Evolutionary conservation across 2,329 filamentous ascomycete species (phyloP), one percentile per base, ranked within the genome.

Genomic region (Colletotrichum caudatum): DNA sequence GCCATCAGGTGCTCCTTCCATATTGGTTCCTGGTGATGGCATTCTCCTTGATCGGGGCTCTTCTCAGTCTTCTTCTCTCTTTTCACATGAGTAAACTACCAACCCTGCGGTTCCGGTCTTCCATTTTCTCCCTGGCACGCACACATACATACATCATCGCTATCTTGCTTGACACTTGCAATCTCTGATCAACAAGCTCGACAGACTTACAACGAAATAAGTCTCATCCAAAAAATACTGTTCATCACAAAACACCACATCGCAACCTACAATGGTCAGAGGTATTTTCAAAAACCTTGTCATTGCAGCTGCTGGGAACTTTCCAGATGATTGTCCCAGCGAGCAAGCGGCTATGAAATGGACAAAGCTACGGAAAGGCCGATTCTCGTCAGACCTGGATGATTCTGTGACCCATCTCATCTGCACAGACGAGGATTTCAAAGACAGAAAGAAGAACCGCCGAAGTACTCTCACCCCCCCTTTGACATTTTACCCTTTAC

Each of bases 351-450:
- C 85, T 2, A 83, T 87, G 1, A 87, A 92, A 53, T 97, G 93
- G 93, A 85, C 93, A 12, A 82, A 83, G 5, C 77, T 83, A 5
- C 89, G 92, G 69, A 90, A 89, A 8, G 94, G 92, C 1, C 79
- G 69, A 1, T 92, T 90, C 77, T 81, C 82, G 0, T 78, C 82
- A 1, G 81, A 84, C 0, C 80, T 94, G 23, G 84, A 84, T 35
- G 78, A 84, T 0, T 76, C 82, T 0, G 88, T 92, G 12, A 97
- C 94, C 0, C 94, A 97, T 80, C 82, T 97, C 0, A 85, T 97
- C 29, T 88, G 90, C 65, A 89, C 89, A 0, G 83, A 87, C 61
- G 85, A 89, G 44, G 87, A 91, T 20, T 94, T 89, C 79, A 85
- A 87, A 73, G 80, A 37, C 50, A 59, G 44, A 1, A 35, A 37